Conservation (phyloP, 495 filamentous ascomycete species). For the Cetradonia linearis region DNA sequence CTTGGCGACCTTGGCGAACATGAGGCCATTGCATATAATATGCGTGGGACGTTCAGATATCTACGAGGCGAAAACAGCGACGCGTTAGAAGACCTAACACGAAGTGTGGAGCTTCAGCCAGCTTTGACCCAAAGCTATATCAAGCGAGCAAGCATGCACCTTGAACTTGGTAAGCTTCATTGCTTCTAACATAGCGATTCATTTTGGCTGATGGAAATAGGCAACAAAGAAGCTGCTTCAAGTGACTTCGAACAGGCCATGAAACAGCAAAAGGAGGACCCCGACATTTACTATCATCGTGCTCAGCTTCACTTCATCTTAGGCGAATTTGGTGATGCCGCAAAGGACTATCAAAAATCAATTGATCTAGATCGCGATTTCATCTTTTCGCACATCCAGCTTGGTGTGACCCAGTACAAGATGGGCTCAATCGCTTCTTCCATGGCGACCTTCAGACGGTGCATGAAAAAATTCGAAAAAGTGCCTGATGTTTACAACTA, state of each 20-base stretch:
- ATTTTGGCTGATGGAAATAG: conserved; percentile 33
- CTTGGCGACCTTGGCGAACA: conserved; percentile 63
- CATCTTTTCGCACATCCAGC: conserved; percentile 99
- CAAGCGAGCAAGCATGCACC: conserved; percentile 95
- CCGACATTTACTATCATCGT: conserved; percentile 98
- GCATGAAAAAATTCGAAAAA: conserved; percentile 95
- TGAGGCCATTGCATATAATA: conserved; percentile 87
- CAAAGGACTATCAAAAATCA: conserved; percentile 98
- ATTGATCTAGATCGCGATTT: conserved; percentile 92
- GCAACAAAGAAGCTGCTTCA: conserved; percentile 74
- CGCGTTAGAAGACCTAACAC: conserved; percentile 74
- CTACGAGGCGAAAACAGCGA: conserved; percentile 75
- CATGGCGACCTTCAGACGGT: conserved; percentile 94
- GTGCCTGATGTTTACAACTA: conserved; percentile 99
- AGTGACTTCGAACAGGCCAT: conserved; percentile 82
- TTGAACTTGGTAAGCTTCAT: conserved; percentile 68
- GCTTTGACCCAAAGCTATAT: conserved; percentile 91
- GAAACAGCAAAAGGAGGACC: conserved; percentile 75
- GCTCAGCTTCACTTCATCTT: conserved; percentile 98
- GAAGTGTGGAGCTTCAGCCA: conserved; percentile 83
- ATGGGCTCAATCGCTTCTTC: conserved; percentile 96
- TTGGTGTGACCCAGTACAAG: conserved; percentile 99
- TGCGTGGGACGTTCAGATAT: conserved; percentile 92
- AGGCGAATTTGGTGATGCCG: conserved; percentile 80
- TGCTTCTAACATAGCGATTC: not conserved